Conservation (phyloP, 2,329 filamentous ascomycete genomes). For the Fusarium citri region DNA sequence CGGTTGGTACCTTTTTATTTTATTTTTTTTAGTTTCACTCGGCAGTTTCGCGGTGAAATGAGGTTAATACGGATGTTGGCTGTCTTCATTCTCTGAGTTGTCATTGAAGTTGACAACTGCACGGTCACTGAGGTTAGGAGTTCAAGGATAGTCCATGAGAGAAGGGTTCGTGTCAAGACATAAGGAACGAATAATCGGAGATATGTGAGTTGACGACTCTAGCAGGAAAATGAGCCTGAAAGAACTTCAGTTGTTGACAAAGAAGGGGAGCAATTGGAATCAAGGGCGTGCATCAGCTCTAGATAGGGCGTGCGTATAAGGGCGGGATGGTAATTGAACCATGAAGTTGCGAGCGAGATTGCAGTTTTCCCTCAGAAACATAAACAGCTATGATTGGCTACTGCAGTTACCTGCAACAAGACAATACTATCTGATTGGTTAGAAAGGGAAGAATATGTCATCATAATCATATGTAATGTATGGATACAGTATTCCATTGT, state of each 20-base stretch:
- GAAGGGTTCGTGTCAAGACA: neutral
- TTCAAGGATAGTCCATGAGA: conserved; percentile 5
- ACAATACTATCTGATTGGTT: conserved; percentile 34
- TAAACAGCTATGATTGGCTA: conserved; percentile 21
- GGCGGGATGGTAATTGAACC: conserved; percentile 25
- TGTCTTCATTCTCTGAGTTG: conserved; percentile 13
- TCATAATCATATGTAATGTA: conserved; percentile 38
- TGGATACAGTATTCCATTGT: conserved; percentile 35
- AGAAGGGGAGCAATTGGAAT: neutral
- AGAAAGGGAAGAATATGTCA: conserved; percentile 33
- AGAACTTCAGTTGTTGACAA: neutral
- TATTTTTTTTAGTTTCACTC: conserved; percentile 28
- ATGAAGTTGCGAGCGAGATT: conserved; percentile 39
- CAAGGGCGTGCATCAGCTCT: conserved; percentile 2
- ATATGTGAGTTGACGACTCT: neutral
- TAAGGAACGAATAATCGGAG: neutral
- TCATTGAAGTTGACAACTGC: conserved; percentile 9
- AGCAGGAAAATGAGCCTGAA: neutral
- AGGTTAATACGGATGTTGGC: conserved; percentile 1
- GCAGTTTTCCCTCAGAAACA: conserved; percentile 20
- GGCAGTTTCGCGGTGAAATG: conserved; percentile 36
- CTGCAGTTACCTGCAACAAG: conserved; percentile 18
- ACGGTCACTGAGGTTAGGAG: neutral
- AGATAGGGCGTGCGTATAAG: conserved; percentile 32
- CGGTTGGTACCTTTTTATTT: conserved; percentile 1